A percentile compares a stretch with the other conserved stretches of the same genome.
These are phyloP conservation scores for Microstroma glucosiphilum DNA, from an alignment of 1,284 basidiomycete genomes.

Conservation along the genomic window DNA sequence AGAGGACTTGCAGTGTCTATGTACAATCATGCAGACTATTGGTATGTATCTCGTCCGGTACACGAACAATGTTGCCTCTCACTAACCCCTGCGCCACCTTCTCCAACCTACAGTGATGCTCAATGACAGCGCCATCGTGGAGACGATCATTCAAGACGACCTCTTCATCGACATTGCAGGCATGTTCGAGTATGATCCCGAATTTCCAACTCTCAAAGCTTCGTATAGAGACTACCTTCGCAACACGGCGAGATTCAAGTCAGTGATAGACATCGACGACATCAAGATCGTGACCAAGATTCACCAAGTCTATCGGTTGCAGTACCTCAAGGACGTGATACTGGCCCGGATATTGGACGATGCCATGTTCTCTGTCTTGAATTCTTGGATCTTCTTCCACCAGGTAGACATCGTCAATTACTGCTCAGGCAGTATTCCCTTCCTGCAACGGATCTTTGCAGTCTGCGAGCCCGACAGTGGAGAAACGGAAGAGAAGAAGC, in stretches of 20 bases:
- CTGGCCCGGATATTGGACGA: slow-evolving; percentile 90
- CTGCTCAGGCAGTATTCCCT: slow-evolving; percentile 69
- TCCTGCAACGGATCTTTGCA: slow-evolving; percentile 71
- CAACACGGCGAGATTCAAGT: slow-evolving; percentile 66
- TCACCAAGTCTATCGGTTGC: slow-evolving; percentile 89
- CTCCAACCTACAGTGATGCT: slow-evolving; percentile 67
- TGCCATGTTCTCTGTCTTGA: slow-evolving; percentile 91
- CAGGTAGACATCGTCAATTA: slow-evolving; percentile 95
- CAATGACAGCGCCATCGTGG: slow-evolving; percentile 90
- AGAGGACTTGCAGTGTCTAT: slow-evolving; percentile 80
- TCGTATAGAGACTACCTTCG: slow-evolving; percentile 89
- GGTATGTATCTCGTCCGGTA: slow-evolving; percentile 57
- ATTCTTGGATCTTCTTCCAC: slow-evolving; percentile 96
- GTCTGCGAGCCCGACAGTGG: slow-evolving; percentile 56
- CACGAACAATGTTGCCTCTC: slow-evolving; percentile 3
- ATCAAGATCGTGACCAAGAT: slow-evolving; percentile 58
- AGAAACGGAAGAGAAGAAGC: slow-evolving; percentile 15
- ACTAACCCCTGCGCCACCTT: slow-evolving; percentile 3
- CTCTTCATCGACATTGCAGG: slow-evolving; percentile 86
- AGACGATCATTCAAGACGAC: slow-evolving; percentile 89
- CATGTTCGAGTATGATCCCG: slow-evolving; percentile 95
- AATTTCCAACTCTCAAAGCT: slow-evolving; percentile 89
- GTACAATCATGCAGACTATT: slow-evolving; percentile 88
- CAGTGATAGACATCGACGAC: slow-evolving; percentile 46
- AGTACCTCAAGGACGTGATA: slow-evolving; percentile 96